These are phyloP conservation scores for Bimuria novae-zelandiae DNA, from an alignment of 2,329 filamentous ascomycete species.

Conservation along the genomic window DNA sequence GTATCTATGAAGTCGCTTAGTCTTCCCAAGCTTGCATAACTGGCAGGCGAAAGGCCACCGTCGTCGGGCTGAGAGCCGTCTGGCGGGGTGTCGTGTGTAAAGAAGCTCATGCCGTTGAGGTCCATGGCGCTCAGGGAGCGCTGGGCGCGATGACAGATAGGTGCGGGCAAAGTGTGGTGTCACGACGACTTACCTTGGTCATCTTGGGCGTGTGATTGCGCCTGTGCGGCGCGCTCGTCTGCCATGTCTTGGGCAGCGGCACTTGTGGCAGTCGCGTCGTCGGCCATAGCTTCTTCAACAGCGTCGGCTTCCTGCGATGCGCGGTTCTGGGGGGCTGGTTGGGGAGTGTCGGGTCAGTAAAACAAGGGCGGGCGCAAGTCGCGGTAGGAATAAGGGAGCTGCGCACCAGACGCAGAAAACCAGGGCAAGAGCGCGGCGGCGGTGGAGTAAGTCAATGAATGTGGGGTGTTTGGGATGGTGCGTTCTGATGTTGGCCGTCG, in stretches of 20 bases:
- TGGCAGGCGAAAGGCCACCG: background rate
- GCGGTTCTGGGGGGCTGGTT: constrained; percentile 21
- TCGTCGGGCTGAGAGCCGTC: constrained; percentile 1
- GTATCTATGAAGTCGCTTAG: constrained; percentile 55
- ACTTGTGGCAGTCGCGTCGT: constrained; percentile 36
- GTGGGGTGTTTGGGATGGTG: constrained; percentile 35
- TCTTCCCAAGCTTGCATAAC: background rate
- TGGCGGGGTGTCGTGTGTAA: background rate
- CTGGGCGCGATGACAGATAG: constrained; percentile 11
- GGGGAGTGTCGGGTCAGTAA: constrained; percentile 19
- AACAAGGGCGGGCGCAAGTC: constrained; percentile 18
- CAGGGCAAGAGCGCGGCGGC: constrained; percentile 12
- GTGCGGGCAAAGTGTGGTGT: background rate
- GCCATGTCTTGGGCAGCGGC: constrained; percentile 36
- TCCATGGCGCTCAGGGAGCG: constrained; percentile 6
- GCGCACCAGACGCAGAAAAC: background rate
- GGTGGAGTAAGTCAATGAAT: constrained; percentile 23
- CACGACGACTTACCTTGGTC: constrained; percentile 36
- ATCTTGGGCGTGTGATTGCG: constrained; percentile 28
- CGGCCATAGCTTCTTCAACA: constrained; percentile 37
- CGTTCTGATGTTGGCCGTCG: constrained; percentile 28
- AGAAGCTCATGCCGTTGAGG: background rate
- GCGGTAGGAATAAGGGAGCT: constrained; percentile 8
- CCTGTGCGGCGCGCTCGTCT: constrained; percentile 29
- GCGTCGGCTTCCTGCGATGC: constrained; percentile 24